Evolutionary conservation across 2,329 filamentous ascomycete species (phyloP), one percentile per base, ranked within the genome.

Genomic region (Penicillium corylophilum): DNA sequence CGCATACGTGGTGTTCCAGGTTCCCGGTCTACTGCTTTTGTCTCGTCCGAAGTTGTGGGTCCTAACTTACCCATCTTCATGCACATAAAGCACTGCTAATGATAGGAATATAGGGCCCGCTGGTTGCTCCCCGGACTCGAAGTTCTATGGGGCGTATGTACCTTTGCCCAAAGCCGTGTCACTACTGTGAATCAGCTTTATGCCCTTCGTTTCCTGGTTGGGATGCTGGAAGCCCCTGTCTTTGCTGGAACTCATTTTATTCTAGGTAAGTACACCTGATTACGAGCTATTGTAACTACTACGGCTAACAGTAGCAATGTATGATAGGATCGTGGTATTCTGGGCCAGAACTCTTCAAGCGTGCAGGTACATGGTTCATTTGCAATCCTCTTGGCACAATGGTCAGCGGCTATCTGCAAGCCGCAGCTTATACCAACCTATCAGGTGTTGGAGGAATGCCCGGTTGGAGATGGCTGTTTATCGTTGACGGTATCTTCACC

Each of bases 351-450:
- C 69, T 77, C 0, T 82, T 79, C 48, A 83, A 83, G 58, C 74
- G 82, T 2, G 79, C 79, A 2, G 79, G 78, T 0, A 74, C 81
- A 12, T 82, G 81, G 69, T 82, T 76, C 47, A 74, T 80, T 0
- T 78, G 76, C 23, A 78, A 79, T 8, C 78, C 76, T 4, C 70
- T 82, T 0, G 81, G 79, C 0, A 69, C 71, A n/a, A 81, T 83
- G 77, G 78, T 83, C 43, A 79, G 78, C n/a, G 81, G 80, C 1
- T 83, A 82, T 51, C 70, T 83, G 0, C 80, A 82, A 66, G 76
- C 80, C 0, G 80, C 77, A 0, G 77, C 77, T 0, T 81, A 82
- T 61, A 77, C 75, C 18, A 77, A 77, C 24, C 70, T 83, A 0
- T 78, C 79, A 16, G 80, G 80, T 0, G 67, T 76, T 0, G 64